Base-by-base conservation (phyloP, 1,139 yeast species). In the Spencermartinsiella ligniputridi region DNA sequence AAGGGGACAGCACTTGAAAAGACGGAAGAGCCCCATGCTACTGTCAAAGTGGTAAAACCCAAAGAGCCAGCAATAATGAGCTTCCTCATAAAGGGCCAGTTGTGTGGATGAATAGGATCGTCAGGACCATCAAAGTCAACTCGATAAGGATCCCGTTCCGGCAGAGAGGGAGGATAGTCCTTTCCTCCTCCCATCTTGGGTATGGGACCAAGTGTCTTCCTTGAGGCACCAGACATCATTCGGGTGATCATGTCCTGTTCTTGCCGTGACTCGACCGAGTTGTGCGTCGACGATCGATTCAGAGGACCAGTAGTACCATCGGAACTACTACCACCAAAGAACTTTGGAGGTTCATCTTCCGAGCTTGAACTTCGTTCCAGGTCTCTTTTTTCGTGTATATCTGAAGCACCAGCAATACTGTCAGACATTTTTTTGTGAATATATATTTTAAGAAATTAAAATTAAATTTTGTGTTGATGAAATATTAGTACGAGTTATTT, bases 111-210 rank as follows among this genome's bases (percentile, higher is more conserved):
- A 0, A 48, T 39, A 1, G 79, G 79, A 55, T 78, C 83, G 24
- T 70, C 66, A 1, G 74, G 74, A 0, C 81, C 80, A 49, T 72
- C 75, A 52, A 64, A 78, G 11, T 74, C 67, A 11, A 79, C 85
- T 11, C 69, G 64, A 54, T 76, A 79, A 0, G 62, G 63, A 3
- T 68, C 72, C 32, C 70, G 60, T 40, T 72, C 72, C 72, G 76
- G 35, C 12, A 76, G 62, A 34, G 60, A 44, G 1, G 79, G 74
- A 1, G 83, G 83, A 48, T 68, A 74, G 6, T 66, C 71, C 51
- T 70, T 67, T 17, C 71, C 78, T 3, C 68, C 74, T 16, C 83
- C 83, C 63, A 61, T 54, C 18, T 25, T 34, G 22, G 55, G 56
- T 13, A 49, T 36, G 1, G 57, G 57, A 2, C 42, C 36, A 17